These are phyloP conservation scores for Colletotrichum viniferum DNA, from an alignment of 2,329 filamentous ascomycete genomes.

Conservation along the genomic window DNA sequence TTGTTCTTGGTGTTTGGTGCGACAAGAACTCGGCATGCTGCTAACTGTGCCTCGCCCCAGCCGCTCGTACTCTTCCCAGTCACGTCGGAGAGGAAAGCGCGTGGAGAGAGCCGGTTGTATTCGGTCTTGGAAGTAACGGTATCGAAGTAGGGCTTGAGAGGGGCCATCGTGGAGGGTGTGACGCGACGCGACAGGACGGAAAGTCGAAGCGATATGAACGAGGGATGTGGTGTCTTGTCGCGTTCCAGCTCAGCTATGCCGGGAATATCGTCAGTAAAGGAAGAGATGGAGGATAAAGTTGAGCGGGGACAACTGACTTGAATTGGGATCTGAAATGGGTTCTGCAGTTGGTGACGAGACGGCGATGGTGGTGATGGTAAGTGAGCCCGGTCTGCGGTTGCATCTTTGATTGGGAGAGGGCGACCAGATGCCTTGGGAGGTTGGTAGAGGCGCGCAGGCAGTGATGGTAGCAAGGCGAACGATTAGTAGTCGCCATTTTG, in stretches of 20 bases:
- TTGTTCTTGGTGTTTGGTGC: not conserved
- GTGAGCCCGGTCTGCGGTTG: not conserved
- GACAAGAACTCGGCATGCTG: not conserved
- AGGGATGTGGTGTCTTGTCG: not conserved
- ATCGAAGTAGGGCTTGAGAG: not conserved
- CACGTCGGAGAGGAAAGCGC: not conserved
- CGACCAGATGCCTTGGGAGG: not conserved
- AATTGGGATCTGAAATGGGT: not conserved
- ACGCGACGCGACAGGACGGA: not conserved
- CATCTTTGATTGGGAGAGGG: not conserved
- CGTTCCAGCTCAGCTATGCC: not conserved
- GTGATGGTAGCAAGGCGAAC: not conserved
- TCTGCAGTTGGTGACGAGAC: not conserved
- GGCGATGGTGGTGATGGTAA: not conserved
- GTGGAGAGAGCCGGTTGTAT: not conserved
- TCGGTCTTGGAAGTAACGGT: not conserved
- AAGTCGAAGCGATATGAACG: not conserved
- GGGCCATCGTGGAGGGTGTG: not conserved
- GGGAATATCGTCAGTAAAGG: not conserved
- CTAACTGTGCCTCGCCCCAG: not conserved
- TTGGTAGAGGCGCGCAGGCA: not conserved
- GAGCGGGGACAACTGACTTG: not conserved
- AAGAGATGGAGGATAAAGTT: not conserved
- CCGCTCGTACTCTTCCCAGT: not conserved
- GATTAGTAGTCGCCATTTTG: too few species aligned